Evolutionary conservation across 225 moss, liverwort and hornwort genomes (phyloP).

Genomic region (Straminergon stramineum): DNA sequence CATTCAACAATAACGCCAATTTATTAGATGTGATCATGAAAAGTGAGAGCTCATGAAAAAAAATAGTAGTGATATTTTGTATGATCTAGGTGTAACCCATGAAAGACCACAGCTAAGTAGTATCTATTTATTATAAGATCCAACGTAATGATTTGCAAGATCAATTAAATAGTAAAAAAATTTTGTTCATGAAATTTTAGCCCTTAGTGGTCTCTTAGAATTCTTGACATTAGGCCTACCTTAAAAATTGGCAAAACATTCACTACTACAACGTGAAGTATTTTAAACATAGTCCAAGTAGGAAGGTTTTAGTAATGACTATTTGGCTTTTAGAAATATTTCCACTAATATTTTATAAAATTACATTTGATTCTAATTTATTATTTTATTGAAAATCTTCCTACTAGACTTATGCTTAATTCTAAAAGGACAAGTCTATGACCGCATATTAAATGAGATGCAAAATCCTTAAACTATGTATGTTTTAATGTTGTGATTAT

Average conservation of each 20-base stretch:
- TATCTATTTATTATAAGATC: neutral
- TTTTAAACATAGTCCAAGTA: neutral
- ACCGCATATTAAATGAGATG: neutral
- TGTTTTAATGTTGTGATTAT: neutral
- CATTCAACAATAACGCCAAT: neutral
- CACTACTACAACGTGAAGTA: neutral
- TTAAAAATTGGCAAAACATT: neutral
- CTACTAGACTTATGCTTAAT: fast-evolving
- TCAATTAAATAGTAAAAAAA: neutral
- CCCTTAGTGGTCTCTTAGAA: neutral
- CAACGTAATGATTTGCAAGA: fast-evolving
- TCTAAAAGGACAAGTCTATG: neutral
- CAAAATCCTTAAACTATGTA: neutral
- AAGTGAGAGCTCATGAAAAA: neutral
- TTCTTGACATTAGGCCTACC: neutral
- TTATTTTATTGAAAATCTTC: neutral
- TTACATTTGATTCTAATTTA: neutral
- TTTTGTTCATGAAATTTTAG: neutral
- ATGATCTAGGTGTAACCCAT: neutral
- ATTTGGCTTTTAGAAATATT: neutral
- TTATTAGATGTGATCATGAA: neutral
- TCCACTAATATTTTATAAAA: neutral
- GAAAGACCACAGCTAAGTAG: fast-evolving
- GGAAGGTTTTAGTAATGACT: neutral
- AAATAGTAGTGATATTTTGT: neutral